Evolutionary conservation across 345 rosid species (phyloP).

Genomic region (Eucalyptus virginea): DNA sequence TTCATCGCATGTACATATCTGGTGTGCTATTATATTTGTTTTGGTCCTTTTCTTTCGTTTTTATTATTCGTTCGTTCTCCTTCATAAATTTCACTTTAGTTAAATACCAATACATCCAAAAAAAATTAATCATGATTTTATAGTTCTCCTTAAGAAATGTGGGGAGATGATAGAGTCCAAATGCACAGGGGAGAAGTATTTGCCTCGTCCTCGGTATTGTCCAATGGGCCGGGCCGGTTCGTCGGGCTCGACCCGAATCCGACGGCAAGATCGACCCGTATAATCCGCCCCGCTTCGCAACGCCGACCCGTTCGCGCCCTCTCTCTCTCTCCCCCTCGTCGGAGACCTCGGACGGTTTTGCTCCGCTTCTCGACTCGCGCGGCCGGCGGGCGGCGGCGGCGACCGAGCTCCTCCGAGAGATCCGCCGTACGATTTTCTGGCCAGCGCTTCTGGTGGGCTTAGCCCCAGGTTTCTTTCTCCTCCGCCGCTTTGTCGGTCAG

Average conservation of each 20-base stretch:
- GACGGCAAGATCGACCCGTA: neutral
- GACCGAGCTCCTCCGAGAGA: neutral
- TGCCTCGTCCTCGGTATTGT: neutral
- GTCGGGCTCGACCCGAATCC: neutral
- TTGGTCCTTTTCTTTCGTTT: too few species aligned
- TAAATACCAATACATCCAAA: neutral
- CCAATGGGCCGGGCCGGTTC: neutral
- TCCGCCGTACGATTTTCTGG: neutral
- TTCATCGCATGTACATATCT: too few species aligned
- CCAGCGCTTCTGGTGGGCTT: neutral
- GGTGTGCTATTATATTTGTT: too few species aligned
- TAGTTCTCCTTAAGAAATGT: neutral
- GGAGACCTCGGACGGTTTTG: neutral
- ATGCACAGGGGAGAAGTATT: neutral
- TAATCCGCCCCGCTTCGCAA: neutral
- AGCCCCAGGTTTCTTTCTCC: neutral
- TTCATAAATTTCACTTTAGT: neutral
- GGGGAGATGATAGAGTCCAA: neutral
- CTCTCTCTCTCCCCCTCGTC: neutral
- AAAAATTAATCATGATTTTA: neutral
- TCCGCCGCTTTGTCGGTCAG: neutral
- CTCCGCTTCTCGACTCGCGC: neutral
- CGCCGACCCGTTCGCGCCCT: neutral
- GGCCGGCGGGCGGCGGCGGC: neutral
- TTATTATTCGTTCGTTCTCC: neutral